These are phyloP conservation scores for Maudiozyma humilis DNA, from an alignment of 1,139 yeast species.

Conservation along the genomic window DNA sequence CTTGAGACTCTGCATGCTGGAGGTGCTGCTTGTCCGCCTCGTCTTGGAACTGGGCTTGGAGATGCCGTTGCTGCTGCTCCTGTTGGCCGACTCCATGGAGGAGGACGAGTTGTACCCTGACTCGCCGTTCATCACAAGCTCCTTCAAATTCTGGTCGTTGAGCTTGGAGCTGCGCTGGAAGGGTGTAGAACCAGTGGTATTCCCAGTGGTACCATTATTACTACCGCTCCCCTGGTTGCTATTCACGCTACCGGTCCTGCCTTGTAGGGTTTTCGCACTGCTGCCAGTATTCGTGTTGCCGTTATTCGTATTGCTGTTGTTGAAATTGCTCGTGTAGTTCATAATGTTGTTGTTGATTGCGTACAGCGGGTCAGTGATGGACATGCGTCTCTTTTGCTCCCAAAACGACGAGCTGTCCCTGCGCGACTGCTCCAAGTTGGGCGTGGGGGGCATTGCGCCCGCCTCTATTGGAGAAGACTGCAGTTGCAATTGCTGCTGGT, in stretches of 20 bases:
- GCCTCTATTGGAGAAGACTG: constrained; percentile 11
- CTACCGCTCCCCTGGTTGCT: neutral
- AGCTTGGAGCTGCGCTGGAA: constrained; percentile 24
- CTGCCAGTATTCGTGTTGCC: neutral
- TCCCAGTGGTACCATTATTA: neutral
- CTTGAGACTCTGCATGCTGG: constrained; percentile 15
- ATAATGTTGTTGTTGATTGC: constrained; percentile 7
- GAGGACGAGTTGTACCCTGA: constrained; percentile 27
- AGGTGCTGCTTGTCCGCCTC: constrained; percentile 24
- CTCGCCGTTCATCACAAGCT: constrained; percentile 25
- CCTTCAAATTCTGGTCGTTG: constrained; percentile 31
- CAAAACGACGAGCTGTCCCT: constrained; percentile 27
- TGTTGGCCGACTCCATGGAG: constrained; percentile 19
- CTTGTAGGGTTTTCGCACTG: neutral
- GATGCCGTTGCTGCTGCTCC: neutral
- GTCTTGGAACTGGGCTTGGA: constrained; percentile 3
- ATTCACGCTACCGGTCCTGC: constrained; percentile 4
- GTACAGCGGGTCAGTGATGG: constrained; percentile 23
- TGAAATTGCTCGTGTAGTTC: constrained; percentile 10
- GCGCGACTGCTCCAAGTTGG: constrained; percentile 10
- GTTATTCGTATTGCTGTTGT: constrained; percentile 3
- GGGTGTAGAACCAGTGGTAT: neutral
- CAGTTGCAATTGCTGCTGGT: constrained; percentile 16
- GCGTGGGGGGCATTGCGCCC: constrained; percentile 15
- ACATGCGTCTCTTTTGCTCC: constrained; percentile 33